Conservation (phyloP, 306 rosid species). For the Datisca glomerata region DNA sequence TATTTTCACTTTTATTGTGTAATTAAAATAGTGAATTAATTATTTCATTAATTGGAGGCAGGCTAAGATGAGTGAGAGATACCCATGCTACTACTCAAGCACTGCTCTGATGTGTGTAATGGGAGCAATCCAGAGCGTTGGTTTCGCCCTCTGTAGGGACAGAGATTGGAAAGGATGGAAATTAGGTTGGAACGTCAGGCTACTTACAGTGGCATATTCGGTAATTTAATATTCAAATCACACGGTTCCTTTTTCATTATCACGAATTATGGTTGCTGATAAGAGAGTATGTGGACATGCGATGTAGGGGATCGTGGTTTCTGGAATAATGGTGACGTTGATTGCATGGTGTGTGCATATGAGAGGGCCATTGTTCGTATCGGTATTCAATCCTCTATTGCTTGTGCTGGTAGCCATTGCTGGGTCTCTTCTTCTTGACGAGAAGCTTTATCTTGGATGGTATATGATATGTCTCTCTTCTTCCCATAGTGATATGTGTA, state of each 20-base stretch:
- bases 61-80: slow-evolving; percentile 49
- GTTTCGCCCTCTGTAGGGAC: slow-evolving; percentile 33
- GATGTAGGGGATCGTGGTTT: slow-evolving; percentile 33
- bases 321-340: slow-evolving; percentile 19
- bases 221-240: slow-evolving; percentile 17
- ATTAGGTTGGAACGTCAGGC: slow-evolving; percentile 51
- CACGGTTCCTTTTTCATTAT: neutral
- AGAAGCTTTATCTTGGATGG: slow-evolving; percentile 45
- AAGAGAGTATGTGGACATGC: neutral
- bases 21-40: neutral
- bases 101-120: slow-evolving; percentile 45
- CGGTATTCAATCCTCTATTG: slow-evolving; percentile 37
- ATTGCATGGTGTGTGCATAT: slow-evolving; percentile 24
- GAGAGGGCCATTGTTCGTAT: slow-evolving; percentile 50
- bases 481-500: no score
- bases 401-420: slow-evolving; percentile 32
- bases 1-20: neutral
- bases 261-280: neutral
- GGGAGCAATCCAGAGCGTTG: slow-evolving; percentile 40
- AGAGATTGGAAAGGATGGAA: slow-evolving; percentile 58
- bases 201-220: slow-evolving; percentile 40
- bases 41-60: slow-evolving; percentile 1
- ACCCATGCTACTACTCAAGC: slow-evolving; percentile 44
- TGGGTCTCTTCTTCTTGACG: slow-evolving; percentile 26
- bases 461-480: slow-evolving; percentile 8